A percentile compares a stretch with the other conserved stretches of the same genome.
Evolutionary conservation across 345 rosid genomes (phyloP).

Genomic region (Lepidium africanum): DNA sequence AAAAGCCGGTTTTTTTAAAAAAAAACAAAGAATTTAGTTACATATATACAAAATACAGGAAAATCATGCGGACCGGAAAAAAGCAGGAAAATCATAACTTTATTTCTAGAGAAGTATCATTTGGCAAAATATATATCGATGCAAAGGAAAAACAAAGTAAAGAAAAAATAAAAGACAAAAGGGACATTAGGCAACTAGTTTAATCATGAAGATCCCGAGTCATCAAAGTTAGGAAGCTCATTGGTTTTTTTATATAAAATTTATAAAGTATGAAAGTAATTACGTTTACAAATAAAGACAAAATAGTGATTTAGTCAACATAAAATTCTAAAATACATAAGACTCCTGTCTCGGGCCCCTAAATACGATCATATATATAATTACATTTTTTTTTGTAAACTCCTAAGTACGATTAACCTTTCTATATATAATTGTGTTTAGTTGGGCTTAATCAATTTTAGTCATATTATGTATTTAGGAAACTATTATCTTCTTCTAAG

Average conservation of each 20-base stretch:
- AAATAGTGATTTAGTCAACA: constrained; percentile 28
- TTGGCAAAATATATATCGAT: background rate
- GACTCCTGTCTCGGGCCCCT: constrained; percentile 31
- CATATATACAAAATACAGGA: background rate
- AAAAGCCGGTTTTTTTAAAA: too few relatives aligned
- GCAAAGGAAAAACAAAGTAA: background rate
- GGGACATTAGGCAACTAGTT: constrained; percentile 16
- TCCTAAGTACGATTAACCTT: background rate
- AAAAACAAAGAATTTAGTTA: too few relatives aligned
- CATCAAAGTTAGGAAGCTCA: constrained; percentile 22
- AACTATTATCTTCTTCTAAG: background rate
- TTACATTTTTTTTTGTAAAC: background rate
- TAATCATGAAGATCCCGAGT: constrained; percentile 30
- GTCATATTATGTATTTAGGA: background rate
- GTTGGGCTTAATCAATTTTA: background rate
- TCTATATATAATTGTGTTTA: background rate
- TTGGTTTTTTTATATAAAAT: background rate
- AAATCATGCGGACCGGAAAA: too few relatives aligned
- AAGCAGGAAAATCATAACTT: background rate
- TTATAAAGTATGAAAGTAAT: background rate
- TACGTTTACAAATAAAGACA: constrained; percentile 20
- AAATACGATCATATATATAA: constrained; percentile 1
- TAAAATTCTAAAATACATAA: constrained; percentile 22
- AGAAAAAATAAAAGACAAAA: background rate
- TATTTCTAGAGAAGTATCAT: background rate